Base-by-base conservation (phyloP, 768 basidiomycete species). In the Lyophyllum semitale region DNA sequence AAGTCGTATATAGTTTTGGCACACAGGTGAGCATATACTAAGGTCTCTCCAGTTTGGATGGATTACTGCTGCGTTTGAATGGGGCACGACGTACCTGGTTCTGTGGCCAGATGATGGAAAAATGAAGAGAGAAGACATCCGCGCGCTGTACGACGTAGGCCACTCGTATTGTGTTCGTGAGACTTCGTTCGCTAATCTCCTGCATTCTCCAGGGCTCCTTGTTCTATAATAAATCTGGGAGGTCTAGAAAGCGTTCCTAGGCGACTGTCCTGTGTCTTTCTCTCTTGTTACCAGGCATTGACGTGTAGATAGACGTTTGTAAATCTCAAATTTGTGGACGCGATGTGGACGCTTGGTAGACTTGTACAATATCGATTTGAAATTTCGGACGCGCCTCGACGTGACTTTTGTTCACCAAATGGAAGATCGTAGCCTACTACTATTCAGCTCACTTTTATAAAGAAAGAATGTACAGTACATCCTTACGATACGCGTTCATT, bases 121-220 rank as follows among this genome's bases (percentile, higher is more conserved):
- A 45, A 59, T 78, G 63, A 68, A 59, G 44, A 77, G 73, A 55
- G 71, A 74, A 27, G 76, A 78, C 52, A 64, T 80, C 18, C 73
- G 67, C 26, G 73, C 56, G 20, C 64, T 78, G 7, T 76, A 73
- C 54, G 70, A 77, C 61, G 78, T 77, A 54, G 13, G 72, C 59
- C 17, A 30, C 9, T 42, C 23, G 26, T 29, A 9, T 38, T 38
- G 5, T 38, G 15, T 15, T 35, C 33, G n/a, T 9, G 15, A 8
- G 5, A 38, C 17, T 4, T 38, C 37, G 13, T 3, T 8, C 33
- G 33, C 13, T 18, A n/a, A 38, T 38, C 20, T 37, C 18, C 47
- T 33, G 8, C n/a, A 18, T 25, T 18, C 12, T 33, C 22, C 23
- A 73, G 73, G 73, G 74, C 2, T 68, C 69, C 6, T 68, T 73